Conservation (phyloP, 306 rosid genomes). For the Prunus mume region DNA sequence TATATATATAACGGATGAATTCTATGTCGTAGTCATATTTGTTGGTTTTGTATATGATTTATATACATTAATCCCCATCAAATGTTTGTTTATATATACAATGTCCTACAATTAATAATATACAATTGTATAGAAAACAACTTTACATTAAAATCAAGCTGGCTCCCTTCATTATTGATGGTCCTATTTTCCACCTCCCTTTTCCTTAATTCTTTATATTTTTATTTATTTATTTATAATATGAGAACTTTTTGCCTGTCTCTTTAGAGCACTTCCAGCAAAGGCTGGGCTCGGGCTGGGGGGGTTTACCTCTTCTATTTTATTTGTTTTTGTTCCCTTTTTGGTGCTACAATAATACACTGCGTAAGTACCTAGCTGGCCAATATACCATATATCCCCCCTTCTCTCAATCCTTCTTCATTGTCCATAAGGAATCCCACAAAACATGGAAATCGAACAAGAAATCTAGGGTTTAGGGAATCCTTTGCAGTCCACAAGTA, state of each 20-base stretch:
- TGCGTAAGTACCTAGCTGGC: too few relatives aligned
- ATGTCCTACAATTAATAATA: background rate
- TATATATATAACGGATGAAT: background rate
- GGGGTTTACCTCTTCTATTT: background rate
- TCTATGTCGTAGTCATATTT: background rate
- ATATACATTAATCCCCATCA: background rate
- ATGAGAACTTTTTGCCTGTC: background rate
- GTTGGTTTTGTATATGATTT: background rate
- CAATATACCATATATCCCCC: too few relatives aligned
- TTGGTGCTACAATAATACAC: too few relatives aligned
- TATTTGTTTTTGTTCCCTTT: background rate
- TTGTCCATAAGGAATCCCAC: too few relatives aligned
- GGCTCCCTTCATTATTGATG: constrained; percentile 8
- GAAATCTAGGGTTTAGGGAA: too few relatives aligned
- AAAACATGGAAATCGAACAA: too few relatives aligned
- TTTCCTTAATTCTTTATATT: background rate
- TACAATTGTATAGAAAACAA: background rate
- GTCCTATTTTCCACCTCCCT: background rate
- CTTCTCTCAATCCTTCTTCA: too few relatives aligned
- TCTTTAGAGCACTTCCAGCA: background rate
- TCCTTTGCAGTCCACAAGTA: too few relatives aligned
- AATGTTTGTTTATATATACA: background rate
- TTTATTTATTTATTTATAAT: background rate
- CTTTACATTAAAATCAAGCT: background rate
- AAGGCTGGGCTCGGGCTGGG: too few relatives aligned